Conservation (phyloP, 164 flowering plant genomes). For the Berberis thunbergii region DNA sequence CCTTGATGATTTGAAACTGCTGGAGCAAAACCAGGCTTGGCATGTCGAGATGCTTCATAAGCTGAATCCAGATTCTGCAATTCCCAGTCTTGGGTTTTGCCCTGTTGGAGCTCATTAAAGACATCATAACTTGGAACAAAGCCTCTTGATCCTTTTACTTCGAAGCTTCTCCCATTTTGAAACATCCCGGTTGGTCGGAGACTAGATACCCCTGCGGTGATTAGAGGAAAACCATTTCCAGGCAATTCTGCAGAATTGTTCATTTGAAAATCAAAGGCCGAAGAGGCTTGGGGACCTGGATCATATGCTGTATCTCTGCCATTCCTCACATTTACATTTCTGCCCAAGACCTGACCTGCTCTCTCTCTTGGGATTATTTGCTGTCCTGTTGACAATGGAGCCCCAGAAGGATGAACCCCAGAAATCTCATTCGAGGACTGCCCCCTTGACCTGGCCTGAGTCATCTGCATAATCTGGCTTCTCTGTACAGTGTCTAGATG, state of each 20-base stretch:
- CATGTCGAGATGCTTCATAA: constrained; percentile 29
- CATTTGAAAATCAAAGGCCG: constrained; percentile 35
- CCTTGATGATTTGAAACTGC: constrained; percentile 36
- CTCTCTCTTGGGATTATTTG: constrained; percentile 31
- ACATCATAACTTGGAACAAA: constrained; percentile 46
- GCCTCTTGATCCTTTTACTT: constrained; percentile 34
- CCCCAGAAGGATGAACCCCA: constrained; percentile 20
- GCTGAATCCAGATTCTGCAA: constrained; percentile 31
- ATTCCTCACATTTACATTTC: constrained; percentile 29
- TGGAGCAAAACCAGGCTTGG: constrained; percentile 21
- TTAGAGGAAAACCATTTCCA: constrained; percentile 45
- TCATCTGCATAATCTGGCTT: constrained; percentile 39
- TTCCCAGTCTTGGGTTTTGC: constrained; percentile 43
- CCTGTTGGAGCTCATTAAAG: constrained; percentile 36
- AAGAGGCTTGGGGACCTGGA: constrained; percentile 34
- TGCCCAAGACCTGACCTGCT: constrained; percentile 23
- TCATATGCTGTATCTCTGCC: constrained; percentile 23
- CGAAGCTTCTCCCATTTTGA: constrained; percentile 38
- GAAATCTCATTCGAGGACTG: constrained; percentile 30
- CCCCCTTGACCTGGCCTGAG: constrained; percentile 41
- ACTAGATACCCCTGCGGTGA: constrained; percentile 25
- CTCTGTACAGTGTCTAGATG: constrained; percentile 20
- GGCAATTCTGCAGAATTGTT: constrained; percentile 33
- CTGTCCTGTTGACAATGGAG: constrained; percentile 34
- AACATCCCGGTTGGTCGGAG: constrained; percentile 26